These are phyloP conservation scores for Blastobotrys peoriensis DNA, from an alignment of 805 yeast genomes.

Conservation along the genomic window DNA sequence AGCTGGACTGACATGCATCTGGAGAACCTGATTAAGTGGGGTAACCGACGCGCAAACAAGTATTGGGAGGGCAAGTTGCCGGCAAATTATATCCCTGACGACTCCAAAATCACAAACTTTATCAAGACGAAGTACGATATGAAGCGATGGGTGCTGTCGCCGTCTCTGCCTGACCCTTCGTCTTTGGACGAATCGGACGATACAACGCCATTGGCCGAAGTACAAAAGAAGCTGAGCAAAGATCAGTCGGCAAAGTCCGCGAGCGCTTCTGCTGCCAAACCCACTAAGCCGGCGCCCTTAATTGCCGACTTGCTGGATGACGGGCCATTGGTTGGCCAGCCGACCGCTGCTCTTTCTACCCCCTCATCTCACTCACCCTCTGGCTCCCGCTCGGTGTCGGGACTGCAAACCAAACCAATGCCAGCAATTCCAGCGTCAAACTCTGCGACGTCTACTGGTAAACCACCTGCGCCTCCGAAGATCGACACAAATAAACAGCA, in stretches of 20 bases:
- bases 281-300: constrained; percentile 16
- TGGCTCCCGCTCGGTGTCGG: neutral
- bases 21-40: constrained; percentile 76
- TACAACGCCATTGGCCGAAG: constrained; percentile 19
- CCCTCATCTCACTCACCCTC: neutral
- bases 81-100: constrained; percentile 67
- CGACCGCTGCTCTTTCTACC: constrained; percentile 1
- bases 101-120: constrained; percentile 78
- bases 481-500: constrained; percentile 11
- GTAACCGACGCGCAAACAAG: constrained; percentile 69
- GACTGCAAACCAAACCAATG: constrained; percentile 1
- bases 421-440: constrained; percentile 14
- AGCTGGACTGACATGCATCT: constrained; percentile 96
- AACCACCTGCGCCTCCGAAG: constrained; percentile 11
- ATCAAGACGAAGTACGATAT: constrained; percentile 88
- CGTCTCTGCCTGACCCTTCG: constrained; percentile 54
- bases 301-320: constrained; percentile 49
- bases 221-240: constrained; percentile 12
- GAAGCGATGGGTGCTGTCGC: constrained; percentile 75
- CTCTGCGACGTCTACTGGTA: neutral
- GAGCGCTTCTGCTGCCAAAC: constrained; percentile 5
- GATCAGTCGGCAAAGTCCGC: constrained; percentile 9
- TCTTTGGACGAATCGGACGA: constrained; percentile 27
- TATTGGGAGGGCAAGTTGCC: constrained; percentile 85
- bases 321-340: constrained; percentile 1